Conservation (phyloP, 805 yeast genomes). For the Nakazawaea molendinolei region DNA sequence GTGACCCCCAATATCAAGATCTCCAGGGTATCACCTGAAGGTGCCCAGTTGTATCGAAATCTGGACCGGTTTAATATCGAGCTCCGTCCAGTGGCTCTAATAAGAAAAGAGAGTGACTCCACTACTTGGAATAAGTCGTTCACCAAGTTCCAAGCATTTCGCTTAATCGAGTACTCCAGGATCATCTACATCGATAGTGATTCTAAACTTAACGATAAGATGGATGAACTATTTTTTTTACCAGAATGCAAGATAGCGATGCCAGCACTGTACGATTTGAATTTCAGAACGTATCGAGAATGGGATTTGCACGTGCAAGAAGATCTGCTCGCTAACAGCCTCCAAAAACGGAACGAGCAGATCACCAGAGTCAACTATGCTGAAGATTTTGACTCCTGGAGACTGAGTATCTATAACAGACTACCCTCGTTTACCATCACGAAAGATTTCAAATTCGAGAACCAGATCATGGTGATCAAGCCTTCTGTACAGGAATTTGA, state of each 20-base stretch:
- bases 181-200: slow-evolving; percentile 56
- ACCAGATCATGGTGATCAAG: slow-evolving; percentile 53
- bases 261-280: slow-evolving; percentile 37
- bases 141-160: slow-evolving; percentile 49
- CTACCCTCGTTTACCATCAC: slow-evolving; percentile 27
- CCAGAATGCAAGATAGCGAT: slow-evolving; percentile 41
- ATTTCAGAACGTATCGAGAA: slow-evolving; percentile 21
- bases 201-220: slow-evolving; percentile 29
- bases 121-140: slow-evolving; percentile 43
- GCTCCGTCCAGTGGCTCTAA: slow-evolving; percentile 21
- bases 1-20: slow-evolving; percentile 22
- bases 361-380: too few relatives aligned
- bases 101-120: slow-evolving; percentile 16
- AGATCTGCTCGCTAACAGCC: slow-evolving; percentile 4
- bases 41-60: slow-evolving; percentile 9
- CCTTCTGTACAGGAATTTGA: slow-evolving; percentile 30
- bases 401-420: slow-evolving; percentile 25
- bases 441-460: slow-evolving; percentile 23
- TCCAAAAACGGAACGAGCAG: too few relatives aligned
- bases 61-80: slow-evolving; percentile 18
- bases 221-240: slow-evolving; percentile 47
- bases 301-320: slow-evolving; percentile 1
- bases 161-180: slow-evolving; percentile 41
- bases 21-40: slow-evolving; percentile 6
- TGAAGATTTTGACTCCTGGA: neutral